These are phyloP conservation scores for Komagataella ulmi DNA, from an alignment of 805 yeast species.

Conservation along the genomic window DNA sequence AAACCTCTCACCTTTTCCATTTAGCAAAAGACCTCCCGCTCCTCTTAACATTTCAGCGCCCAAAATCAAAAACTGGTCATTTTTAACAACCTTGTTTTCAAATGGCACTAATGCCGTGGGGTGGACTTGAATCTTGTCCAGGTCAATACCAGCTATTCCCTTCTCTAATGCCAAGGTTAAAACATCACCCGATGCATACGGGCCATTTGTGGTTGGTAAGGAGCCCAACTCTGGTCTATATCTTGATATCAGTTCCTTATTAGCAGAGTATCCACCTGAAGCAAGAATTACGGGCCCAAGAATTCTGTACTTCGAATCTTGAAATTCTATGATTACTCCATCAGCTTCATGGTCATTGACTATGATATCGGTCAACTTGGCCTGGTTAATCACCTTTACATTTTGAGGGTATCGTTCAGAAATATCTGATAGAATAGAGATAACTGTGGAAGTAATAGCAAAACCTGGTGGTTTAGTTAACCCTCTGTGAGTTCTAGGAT, in stretches of 20 bases:
- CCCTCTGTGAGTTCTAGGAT: constrained; percentile 73
- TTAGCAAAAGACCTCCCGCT: constrained; percentile 48
- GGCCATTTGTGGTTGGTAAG: constrained; percentile 48
- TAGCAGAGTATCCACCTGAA: constrained; percentile 56
- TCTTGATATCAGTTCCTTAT: constrained; percentile 34
- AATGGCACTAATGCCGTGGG: constrained; percentile 51
- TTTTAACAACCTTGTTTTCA: constrained; percentile 26
- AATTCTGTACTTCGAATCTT: constrained; percentile 16
- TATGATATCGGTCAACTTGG: constrained; percentile 26
- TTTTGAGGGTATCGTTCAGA: constrained; percentile 27
- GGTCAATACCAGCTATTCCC: constrained; percentile 43
- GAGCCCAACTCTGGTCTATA: constrained; percentile 44
- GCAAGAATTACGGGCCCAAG: constrained; percentile 48
- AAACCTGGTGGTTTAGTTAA: constrained; percentile 52
- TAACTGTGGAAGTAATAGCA: constrained; percentile 44
- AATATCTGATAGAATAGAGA: constrained; percentile 33
- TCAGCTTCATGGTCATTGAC: constrained; percentile 9
- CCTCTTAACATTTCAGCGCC: constrained; percentile 61
- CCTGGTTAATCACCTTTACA: constrained; percentile 16
- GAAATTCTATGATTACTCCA: constrained; percentile 14
- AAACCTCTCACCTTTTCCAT: constrained; percentile 15
- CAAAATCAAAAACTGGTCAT: constrained; percentile 24
- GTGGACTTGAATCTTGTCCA: constrained; percentile 56
- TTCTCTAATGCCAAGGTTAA: constrained; percentile 37
- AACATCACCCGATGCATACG: constrained; percentile 53